These are phyloP conservation scores for Elsinoe australis DNA, from an alignment of 2,329 filamentous ascomycete species.

Conservation along the genomic window DNA sequence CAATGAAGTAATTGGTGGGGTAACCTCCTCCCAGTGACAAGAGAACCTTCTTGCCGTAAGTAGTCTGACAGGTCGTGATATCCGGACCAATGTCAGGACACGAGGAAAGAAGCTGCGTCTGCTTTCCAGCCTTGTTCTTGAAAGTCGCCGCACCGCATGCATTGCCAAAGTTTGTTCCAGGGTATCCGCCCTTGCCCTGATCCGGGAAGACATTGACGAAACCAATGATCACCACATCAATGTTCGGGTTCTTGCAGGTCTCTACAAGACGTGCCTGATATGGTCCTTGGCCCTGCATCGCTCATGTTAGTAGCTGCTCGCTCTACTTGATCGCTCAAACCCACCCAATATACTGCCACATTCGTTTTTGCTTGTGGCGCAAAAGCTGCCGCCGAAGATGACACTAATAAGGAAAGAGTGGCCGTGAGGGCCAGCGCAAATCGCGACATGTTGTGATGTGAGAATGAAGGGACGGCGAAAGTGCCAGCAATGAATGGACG, in stretches of 20 bases:
- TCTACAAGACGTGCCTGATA: slow-evolving; percentile 42
- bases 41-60: slow-evolving; percentile 60
- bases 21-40: slow-evolving; percentile 65
- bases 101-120: slow-evolving; percentile 39
- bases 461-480: slow-evolving; percentile 33
- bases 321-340: too few species aligned
- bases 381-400: slow-evolving; percentile 36
- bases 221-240: slow-evolving; percentile 50
- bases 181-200: slow-evolving; percentile 38
- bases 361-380: slow-evolving; percentile 39
- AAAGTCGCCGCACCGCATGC: slow-evolving; percentile 42
- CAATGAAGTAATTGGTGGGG: slow-evolving; percentile 48
- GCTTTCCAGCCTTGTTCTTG: slow-evolving; percentile 30
- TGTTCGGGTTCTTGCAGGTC: slow-evolving; percentile 44
- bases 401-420: slow-evolving; percentile 25
- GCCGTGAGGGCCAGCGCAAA: slow-evolving; percentile 31
- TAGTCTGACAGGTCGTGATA: slow-evolving; percentile 52
- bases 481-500: slow-evolving; percentile 48
- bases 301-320: slow-evolving; percentile 21
- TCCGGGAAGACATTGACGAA: slow-evolving; percentile 51
- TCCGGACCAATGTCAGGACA: slow-evolving; percentile 56
- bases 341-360: slow-evolving; percentile 49
- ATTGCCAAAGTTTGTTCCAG: slow-evolving; percentile 50
- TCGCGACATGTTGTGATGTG: slow-evolving; percentile 32
- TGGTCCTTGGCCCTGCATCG: slow-evolving; percentile 43